A percentile compares a stretch with the other conserved stretches of the same genome.
These are phyloP conservation scores for Combretum micranthum DNA, from an alignment of 345 rosid genomes.

Conservation along the genomic window DNA sequence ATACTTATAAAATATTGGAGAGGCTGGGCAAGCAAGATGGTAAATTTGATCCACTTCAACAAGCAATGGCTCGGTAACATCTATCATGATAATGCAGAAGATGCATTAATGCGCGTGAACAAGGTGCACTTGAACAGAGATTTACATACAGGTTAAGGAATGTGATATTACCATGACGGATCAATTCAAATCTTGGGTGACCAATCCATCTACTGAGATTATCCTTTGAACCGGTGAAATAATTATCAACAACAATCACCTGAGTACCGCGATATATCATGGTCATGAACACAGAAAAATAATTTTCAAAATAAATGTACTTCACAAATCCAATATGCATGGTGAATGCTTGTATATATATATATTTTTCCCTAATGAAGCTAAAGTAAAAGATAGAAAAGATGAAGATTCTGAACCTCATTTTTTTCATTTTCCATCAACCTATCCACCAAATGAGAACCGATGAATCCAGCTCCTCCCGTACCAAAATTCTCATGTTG, in stretches of 20 bases:
- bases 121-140: not conserved
- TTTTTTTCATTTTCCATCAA: slow-evolving; percentile 92
- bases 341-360: not conserved
- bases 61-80: slow-evolving; percentile 79
- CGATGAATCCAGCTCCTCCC: slow-evolving; percentile 98
- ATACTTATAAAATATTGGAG: slow-evolving; percentile 91
- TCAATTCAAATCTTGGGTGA: slow-evolving; percentile 95
- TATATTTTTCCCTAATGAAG: not conserved
- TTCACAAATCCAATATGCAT: not conserved
- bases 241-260: slow-evolving; percentile 92
- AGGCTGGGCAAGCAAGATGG: slow-evolving; percentile 99
- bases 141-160: not conserved
- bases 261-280: slow-evolving; percentile 13
- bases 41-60: slow-evolving; percentile 92
- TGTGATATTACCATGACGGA: slow-evolving; percentile 71
- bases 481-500: slow-evolving; percentile 94
- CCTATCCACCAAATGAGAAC: slow-evolving; percentile 89
- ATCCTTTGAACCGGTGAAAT: slow-evolving; percentile 88
- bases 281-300: not conserved
- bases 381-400: not conserved
- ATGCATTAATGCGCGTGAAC: not conserved
- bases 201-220: slow-evolving; percentile 86
- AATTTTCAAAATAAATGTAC: not conserved
- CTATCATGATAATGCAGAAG: slow-evolving; percentile 24
- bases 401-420: slow-evolving; percentile 42